Percentiles rank a stretch among this genome's conserved stretches.
Conservation (phyloP, 805 yeast genomes). For the Spathaspora gorwiae region DNA sequence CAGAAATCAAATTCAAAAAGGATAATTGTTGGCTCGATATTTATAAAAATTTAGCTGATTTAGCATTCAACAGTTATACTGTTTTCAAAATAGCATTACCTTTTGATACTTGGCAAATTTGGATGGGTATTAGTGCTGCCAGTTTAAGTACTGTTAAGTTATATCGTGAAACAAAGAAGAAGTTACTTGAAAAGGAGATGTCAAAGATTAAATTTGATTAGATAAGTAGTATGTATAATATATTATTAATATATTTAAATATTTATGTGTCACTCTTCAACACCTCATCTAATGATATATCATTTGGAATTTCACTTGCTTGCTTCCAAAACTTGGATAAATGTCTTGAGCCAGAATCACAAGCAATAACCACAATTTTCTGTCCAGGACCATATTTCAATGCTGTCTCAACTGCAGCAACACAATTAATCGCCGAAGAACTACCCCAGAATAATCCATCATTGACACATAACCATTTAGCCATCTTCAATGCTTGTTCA, state of each 20-base stretch:
- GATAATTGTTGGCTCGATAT: constrained; percentile 35
- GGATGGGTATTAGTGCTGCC: constrained; percentile 43
- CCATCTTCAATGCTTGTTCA: constrained; percentile 82
- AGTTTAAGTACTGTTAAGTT: constrained; percentile 33
- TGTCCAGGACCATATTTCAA: constrained; percentile 51
- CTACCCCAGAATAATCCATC: constrained; percentile 93
- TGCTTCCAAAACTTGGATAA: constrained; percentile 87
- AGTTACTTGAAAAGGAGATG: constrained; percentile 13
- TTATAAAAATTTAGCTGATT: constrained; percentile 35
- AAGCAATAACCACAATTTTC: constrained; percentile 75
- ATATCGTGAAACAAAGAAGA: constrained; percentile 34
- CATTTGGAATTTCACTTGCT: constrained; percentile 41
- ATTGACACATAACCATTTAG: constrained; percentile 67
- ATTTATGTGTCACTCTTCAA: constrained; percentile 3
- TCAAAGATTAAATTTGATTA: constrained; percentile 1
- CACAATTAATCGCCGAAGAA: constrained; percentile 90
- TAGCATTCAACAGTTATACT: constrained; percentile 38
- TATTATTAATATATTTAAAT: no score
- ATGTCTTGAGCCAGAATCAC: constrained; percentile 91
- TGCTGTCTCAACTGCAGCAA: constrained; percentile 67
- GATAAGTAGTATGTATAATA: background rate
- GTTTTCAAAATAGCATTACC: constrained; percentile 34
- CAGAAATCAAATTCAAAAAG: constrained; percentile 34
- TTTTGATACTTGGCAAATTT: constrained; percentile 38
- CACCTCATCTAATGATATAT: constrained; percentile 34